Conservation (phyloP, 768 basidiomycete genomes). For the Mycena haematopus region DNA sequence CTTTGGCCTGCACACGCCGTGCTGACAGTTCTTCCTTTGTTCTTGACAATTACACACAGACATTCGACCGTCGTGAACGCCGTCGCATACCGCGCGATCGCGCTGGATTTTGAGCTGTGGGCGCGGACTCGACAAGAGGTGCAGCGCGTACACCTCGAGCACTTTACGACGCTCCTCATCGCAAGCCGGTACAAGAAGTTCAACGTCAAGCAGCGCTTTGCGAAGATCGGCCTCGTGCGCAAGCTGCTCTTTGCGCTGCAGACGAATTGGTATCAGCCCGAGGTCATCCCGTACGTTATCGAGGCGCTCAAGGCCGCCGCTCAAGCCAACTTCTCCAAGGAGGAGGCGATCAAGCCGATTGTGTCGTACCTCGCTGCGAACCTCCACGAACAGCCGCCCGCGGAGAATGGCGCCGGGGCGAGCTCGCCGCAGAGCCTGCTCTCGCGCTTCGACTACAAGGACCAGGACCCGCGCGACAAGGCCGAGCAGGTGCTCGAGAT, state of each 20-base stretch:
- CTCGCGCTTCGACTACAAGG: conserved; percentile 57
- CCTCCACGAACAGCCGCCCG: conserved; percentile 46
- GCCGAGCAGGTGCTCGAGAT: conserved; percentile 72
- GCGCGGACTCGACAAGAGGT: conserved; percentile 71
- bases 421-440: conserved; percentile 64
- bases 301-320: conserved; percentile 68
- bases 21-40: conserved; percentile 8
- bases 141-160: conserved; percentile 80
- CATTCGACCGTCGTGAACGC: conserved; percentile 84
- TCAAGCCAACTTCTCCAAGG: conserved; percentile 70
- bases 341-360: conserved; percentile 83
- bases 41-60: too few relatives aligned
- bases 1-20: neutral
- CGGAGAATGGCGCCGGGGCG: conserved; percentile 24
- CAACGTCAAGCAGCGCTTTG: conserved; percentile 76
- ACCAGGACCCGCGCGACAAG: conserved; percentile 55
- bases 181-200: conserved; percentile 78
- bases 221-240: conserved; percentile 73
- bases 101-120: conserved; percentile 93
- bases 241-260: conserved; percentile 85
- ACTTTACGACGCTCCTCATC: conserved; percentile 77
- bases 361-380: conserved; percentile 87
- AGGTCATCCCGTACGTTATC: conserved; percentile 56
- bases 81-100: conserved; percentile 81
- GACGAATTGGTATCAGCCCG: conserved; percentile 73